phyloP scores from a whole-genome alignment of 2,329 filamentous ascomycete species.

The Pestalotiopsis sp. region DNA sequence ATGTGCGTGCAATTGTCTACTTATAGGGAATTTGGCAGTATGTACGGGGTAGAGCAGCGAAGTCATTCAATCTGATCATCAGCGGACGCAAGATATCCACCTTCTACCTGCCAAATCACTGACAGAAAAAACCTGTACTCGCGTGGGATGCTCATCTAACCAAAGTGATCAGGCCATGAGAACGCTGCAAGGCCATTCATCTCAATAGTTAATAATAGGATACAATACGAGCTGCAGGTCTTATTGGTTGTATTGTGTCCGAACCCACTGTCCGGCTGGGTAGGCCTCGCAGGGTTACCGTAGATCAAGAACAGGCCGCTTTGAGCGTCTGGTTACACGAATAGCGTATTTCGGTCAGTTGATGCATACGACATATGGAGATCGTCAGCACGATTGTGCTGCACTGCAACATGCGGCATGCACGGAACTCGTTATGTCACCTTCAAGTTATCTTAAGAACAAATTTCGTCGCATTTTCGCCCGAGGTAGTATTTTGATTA shows the following conservation, averaged over 20 bases:
- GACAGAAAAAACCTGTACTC: too few species aligned
- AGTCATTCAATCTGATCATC: too few species aligned
- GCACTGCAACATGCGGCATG: background rate
- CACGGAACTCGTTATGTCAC: background rate
- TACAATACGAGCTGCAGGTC: background rate
- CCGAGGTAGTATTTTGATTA: background rate
- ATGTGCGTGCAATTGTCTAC: slow-evolving; percentile 37
- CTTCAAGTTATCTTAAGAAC: background rate
- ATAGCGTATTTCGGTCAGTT: background rate
- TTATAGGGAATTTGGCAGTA: slow-evolving; percentile 12
- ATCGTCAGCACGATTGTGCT: background rate
- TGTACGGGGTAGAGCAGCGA: background rate
- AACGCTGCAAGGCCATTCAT: too few species aligned
- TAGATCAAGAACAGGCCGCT: background rate
- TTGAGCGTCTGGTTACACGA: background rate
- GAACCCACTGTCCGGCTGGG: background rate
- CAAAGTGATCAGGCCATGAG: too few species aligned
- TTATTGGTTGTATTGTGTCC: background rate
- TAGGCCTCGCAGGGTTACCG: background rate
- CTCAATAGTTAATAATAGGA: too few species aligned
- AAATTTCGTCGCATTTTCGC: background rate
- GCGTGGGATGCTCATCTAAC: too few species aligned
- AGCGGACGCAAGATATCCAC: too few species aligned
- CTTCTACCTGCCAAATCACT: too few species aligned
- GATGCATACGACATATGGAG: background rate